Conservation (phyloP, 192 early-diverging fungal species). For the Gaertneriomyces sp. region DNA sequence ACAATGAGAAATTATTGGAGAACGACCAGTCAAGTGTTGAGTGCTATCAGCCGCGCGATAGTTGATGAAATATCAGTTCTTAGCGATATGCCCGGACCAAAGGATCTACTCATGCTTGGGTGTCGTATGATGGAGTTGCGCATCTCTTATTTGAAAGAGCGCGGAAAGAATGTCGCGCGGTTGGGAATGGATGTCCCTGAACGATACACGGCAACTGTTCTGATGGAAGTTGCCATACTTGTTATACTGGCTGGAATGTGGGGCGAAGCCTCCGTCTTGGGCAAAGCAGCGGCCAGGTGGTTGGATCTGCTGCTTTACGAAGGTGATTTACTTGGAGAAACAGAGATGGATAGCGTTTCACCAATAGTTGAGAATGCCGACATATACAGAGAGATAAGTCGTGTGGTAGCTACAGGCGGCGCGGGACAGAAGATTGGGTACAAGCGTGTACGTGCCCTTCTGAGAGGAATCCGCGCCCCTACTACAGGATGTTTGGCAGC, state of each 20-base stretch:
- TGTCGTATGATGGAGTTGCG: slow-evolving; percentile 25
- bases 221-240: slow-evolving; percentile 70
- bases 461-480: slow-evolving; percentile 61
- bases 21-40: slow-evolving; percentile 58
- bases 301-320: slow-evolving; percentile 71
- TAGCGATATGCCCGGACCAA: slow-evolving; percentile 41
- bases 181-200: slow-evolving; percentile 45
- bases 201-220: slow-evolving; percentile 62
- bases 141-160: slow-evolving; percentile 35
- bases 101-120: slow-evolving; percentile 31
- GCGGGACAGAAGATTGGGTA: slow-evolving; percentile 70
- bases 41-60: slow-evolving; percentile 57
- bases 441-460: slow-evolving; percentile 67
- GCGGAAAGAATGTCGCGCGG: background rate
- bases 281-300: slow-evolving; percentile 50
- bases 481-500: slow-evolving; percentile 74
- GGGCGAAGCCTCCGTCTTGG: slow-evolving; percentile 51
- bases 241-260: slow-evolving; percentile 41
- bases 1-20: slow-evolving; percentile 77
- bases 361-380: slow-evolving; percentile 68
- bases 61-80: slow-evolving; percentile 43
- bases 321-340: slow-evolving; percentile 62
- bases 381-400: slow-evolving; percentile 63
- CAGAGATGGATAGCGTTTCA: slow-evolving; percentile 19
- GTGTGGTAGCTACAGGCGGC: slow-evolving; percentile 12